Evolutionary conservation across 768 basidiomycete species (phyloP), one percentile per base, ranked within the genome.

Genomic region (Macrolepiota fuliginosa): DNA sequence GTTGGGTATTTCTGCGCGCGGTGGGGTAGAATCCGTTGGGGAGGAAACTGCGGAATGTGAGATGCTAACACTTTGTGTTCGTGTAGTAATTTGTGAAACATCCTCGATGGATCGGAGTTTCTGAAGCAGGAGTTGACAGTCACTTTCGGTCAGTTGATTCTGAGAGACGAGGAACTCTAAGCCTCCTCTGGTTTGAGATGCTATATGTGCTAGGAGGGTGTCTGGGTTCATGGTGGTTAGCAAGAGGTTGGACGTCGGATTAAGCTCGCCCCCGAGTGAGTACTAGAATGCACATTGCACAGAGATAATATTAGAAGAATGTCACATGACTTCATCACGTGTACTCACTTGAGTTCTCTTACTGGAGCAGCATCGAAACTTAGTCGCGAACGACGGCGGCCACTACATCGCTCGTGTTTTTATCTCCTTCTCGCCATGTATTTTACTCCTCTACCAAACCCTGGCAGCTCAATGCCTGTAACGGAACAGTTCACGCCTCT

Each of bases 151-250:
- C 52, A 89, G 73, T 45, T 81, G 77, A 47, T 76, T 74, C 55
- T 85, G 79, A 1, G 76, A 70, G 1, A 80, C 73, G 9, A 89
- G 79, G 62, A 88, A 83, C 10, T 81, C 76, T 36, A 89, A 70
- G 54, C 87, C 82, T 46, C 80, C 75, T 59, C 79, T 76, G n/a
- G 85, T 80, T 64, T 85, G 86, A 42, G 76, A 72, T 46, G 85
- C 65, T 60, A 89, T 71, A 67, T 86, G 86, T 7, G 78, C 77
- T 5, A 87, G 53, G 25, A 61, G 42, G 13, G 24, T 10, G n/a
- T 53, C 56, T 17, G 29, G 46, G 37, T 39, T 57, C 45, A 56
- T 39, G 24, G 49, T 59, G 10, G 27, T 39, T 9, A 5, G 22
- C 36, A 35, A 36, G 13, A 47, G 17, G 7, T 42, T 4, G 17